Evolutionary conservation across 768 basidiomycete species (phyloP).

Genomic region (Suillus placidus): DNA sequence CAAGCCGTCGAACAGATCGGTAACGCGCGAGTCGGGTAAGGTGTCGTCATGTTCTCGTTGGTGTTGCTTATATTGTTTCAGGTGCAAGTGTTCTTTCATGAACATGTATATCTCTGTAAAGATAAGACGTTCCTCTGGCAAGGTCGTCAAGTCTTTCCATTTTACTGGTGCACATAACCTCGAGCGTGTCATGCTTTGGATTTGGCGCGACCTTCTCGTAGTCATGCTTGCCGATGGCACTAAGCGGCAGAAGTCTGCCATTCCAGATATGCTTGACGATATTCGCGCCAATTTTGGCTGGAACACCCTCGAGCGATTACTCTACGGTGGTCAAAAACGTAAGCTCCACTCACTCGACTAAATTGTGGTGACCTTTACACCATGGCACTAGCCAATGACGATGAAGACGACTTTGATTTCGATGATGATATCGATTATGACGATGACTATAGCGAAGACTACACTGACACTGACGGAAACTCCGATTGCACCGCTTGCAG

Average conservation of each 20-base stretch:
- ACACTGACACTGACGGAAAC: constrained; percentile 23
- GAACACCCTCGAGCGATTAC: constrained; percentile 50
- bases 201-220: constrained; percentile 71
- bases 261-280: constrained; percentile 62
- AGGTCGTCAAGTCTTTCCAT: constrained; percentile 49
- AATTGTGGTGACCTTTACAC: constrained; percentile 8
- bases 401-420: constrained; percentile 27
- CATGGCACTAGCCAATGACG: constrained; percentile 15
- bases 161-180: constrained; percentile 52
- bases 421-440: constrained; percentile 34
- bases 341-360: constrained; percentile 18
- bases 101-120: constrained; percentile 49
- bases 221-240: constrained; percentile 49
- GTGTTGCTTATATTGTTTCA: constrained; percentile 27
- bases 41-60: constrained; percentile 16
- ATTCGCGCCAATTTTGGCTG: constrained; percentile 56
- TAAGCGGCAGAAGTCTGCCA: constrained; percentile 28
- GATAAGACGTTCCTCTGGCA: constrained; percentile 48
- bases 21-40: constrained; percentile 42
- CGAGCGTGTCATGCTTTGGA: constrained; percentile 54
- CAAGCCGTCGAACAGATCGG: constrained; percentile 49
- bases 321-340: constrained; percentile 56
- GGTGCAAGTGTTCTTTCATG: constrained; percentile 57
- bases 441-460: constrained; percentile 28
- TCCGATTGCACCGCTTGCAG: constrained; percentile 23